phyloP scores from a whole-genome alignment of 2,329 filamentous ascomycete genomes.

The Immersiporthe knoxdaviesiana region DNA sequence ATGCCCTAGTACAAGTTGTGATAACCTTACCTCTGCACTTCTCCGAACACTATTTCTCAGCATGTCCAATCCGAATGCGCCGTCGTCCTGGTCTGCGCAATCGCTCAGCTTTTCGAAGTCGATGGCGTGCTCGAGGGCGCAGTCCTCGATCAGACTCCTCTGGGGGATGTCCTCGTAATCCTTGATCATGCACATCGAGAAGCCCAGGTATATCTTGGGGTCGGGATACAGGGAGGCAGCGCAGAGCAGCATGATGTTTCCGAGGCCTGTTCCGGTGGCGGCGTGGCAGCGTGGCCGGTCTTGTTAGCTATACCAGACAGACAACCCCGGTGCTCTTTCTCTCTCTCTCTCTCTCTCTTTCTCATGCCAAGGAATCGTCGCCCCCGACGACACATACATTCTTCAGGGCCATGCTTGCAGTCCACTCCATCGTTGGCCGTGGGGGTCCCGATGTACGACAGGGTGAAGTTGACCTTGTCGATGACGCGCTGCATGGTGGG shows the following conservation, averaged over 20 bases:
- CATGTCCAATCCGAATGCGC: conserved; percentile 69
- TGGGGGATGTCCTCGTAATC: conserved; percentile 80
- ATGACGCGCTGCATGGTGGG: conserved; percentile 82
- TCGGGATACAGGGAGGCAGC: conserved; percentile 81
- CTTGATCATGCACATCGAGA: conserved; percentile 84
- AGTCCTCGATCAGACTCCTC: conserved; percentile 78
- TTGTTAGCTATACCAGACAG: neutral
- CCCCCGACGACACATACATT: conserved; percentile 57
- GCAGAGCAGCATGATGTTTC: conserved; percentile 93
- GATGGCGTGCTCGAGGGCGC: conserved; percentile 87
- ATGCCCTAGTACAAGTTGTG: too few relatives aligned
- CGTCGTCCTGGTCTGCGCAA: conserved; percentile 78
- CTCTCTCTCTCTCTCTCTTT: too few relatives aligned
- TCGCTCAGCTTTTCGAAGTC: conserved; percentile 80
- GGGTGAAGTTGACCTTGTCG: conserved; percentile 85
- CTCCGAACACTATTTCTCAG: conserved; percentile 69
- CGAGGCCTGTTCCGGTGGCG: conserved; percentile 58
- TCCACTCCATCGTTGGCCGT: conserved; percentile 79
- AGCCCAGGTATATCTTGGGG: conserved; percentile 86
- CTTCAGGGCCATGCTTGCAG: conserved; percentile 86
- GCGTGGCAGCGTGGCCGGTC: neutral
- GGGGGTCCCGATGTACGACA: conserved; percentile 86
- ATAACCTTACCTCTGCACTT: conserved; percentile 58
- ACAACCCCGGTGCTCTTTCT: neutral
- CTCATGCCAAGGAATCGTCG: neutral